phyloP scores from a whole-genome alignment of 2,329 filamentous ascomycete genomes.

The Colletotrichum falcatum region DNA sequence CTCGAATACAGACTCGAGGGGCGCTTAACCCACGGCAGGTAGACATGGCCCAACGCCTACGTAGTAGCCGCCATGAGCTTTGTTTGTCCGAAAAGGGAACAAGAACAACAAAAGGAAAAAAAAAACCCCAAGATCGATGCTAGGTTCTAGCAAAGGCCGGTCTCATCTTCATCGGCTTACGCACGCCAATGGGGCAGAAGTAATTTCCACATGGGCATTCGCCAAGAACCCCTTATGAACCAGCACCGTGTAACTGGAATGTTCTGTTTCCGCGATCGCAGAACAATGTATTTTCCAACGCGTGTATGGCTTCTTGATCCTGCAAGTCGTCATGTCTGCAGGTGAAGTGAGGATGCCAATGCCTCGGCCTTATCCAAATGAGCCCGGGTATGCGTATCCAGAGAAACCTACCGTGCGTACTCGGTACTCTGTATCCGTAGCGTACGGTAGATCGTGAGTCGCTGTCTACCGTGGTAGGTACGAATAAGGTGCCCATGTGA shows the following conservation, averaged over 20 bases:
- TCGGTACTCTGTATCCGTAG: background rate
- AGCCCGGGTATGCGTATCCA: conserved; percentile 24
- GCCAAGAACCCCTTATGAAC: conserved; percentile 1
- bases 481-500: conserved; percentile 16
- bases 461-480: conserved; percentile 14
- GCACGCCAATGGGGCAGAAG: background rate
- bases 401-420: background rate
- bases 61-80: background rate
- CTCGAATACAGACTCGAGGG: conserved; percentile 1
- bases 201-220: conserved; percentile 6
- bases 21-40: conserved; percentile 18
- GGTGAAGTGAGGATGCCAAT: conserved; percentile 15
- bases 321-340: conserved; percentile 5
- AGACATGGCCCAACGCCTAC: background rate
- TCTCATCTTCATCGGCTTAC: background rate
- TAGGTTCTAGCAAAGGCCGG: background rate
- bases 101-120: too few species aligned
- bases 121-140: conserved; percentile 4
- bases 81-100: background rate
- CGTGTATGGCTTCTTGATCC: background rate
- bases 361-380: conserved; percentile 9
- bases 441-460: conserved; percentile 21
- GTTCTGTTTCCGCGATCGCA: conserved; percentile 8
- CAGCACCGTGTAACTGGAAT: background rate
- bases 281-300: background rate